Conservation (phyloP, 371 early-diverging fungal species). For the Mucor ambiguus region DNA sequence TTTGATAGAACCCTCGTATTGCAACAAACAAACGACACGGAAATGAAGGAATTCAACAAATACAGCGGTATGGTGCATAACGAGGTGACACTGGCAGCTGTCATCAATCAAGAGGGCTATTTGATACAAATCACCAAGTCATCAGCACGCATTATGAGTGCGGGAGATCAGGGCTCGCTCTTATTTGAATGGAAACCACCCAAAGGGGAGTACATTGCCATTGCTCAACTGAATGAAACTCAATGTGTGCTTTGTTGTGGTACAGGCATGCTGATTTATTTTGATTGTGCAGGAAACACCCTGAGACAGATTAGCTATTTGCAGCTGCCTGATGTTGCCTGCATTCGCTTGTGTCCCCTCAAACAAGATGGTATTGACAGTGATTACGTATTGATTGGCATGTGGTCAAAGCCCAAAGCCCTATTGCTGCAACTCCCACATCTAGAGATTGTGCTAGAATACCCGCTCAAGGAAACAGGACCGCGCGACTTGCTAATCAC, state of each 20-base stretch:
- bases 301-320: conserved; percentile 41
- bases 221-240: conserved; percentile 54
- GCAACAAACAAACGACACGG: background rate
- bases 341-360: conserved; percentile 10
- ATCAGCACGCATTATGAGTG: conserved; percentile 52
- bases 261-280: conserved; percentile 54
- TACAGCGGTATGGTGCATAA: conserved; percentile 28
- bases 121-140: conserved; percentile 61
- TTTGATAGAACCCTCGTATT: conserved; percentile 30
- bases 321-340: conserved; percentile 11
- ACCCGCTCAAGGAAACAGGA: background rate
- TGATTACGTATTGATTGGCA: conserved; percentile 21
- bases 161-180: conserved; percentile 16
- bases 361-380: conserved; percentile 10
- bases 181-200: conserved; percentile 59
- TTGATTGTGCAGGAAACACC: conserved; percentile 51
- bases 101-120: conserved; percentile 13
- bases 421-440: conserved; percentile 1
- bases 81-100: conserved; percentile 32
- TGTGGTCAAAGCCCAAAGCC: background rate
- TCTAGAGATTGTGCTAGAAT: conserved; percentile 8
- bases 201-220: conserved; percentile 41
- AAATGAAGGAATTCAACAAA: conserved; percentile 2
- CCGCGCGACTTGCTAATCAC: conserved; percentile 51
- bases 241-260: conserved; percentile 65